A percentile compares a stretch with the other conserved stretches of the same genome.
phyloP scores from a whole-genome alignment of 345 rosid species.

The Eucalyptus shirleyi region DNA sequence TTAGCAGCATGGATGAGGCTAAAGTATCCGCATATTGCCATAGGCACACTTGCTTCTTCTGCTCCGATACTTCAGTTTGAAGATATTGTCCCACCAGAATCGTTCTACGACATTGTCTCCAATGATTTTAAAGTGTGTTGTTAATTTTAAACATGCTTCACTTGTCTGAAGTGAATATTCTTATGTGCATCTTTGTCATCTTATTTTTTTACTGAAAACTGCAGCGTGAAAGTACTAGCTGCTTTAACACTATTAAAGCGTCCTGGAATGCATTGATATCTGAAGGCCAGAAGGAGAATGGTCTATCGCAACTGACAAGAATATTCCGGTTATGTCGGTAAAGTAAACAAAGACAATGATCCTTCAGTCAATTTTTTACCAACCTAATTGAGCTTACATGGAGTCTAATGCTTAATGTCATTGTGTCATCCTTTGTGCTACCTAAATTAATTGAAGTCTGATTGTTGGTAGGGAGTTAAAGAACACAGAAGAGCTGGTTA shows the following conservation, averaged over 20 bases:
- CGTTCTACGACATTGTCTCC: conserved; percentile 84
- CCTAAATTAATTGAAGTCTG: neutral
- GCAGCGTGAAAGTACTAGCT: conserved; percentile 81
- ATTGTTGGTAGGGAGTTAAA: conserved; percentile 45
- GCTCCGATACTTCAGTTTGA: conserved; percentile 96
- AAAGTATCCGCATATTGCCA: conserved; percentile 81
- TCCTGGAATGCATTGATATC: conserved; percentile 56
- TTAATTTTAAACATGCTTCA: neutral
- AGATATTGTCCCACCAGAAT: conserved; percentile 71
- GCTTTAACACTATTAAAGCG: conserved; percentile 69
- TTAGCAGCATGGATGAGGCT: conserved; percentile 98
- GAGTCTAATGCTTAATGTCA: neutral
- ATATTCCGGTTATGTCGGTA: conserved; percentile 70
- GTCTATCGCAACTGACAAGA: conserved; percentile 53
- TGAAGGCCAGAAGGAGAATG: conserved; percentile 57
- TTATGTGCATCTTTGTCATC: neutral
- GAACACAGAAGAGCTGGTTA: conserved; percentile 39
- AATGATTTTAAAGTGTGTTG: conserved; percentile 56
- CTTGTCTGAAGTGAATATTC: neutral
- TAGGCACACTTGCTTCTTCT: conserved; percentile 86
- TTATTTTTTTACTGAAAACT: neutral
- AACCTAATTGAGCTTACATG: neutral
- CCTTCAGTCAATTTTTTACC: neutral
- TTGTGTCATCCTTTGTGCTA: neutral
- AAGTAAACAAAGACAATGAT: neutral